phyloP scores from a whole-genome alignment of 2,329 filamentous ascomycete species.

The Diaporthe destruens region DNA sequence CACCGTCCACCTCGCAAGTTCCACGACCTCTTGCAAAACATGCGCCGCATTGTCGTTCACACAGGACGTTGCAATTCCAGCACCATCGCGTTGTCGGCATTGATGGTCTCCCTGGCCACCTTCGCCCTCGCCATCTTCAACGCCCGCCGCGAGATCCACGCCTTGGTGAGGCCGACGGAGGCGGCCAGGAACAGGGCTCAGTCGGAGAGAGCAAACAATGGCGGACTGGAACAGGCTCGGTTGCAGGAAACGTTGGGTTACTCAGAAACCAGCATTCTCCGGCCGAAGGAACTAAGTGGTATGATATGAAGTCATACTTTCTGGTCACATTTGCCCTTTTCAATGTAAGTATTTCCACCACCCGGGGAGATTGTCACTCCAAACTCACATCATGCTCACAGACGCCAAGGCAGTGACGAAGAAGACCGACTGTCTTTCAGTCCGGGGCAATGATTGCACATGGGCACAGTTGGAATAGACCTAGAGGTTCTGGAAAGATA shows the following conservation, averaged over 20 bases:
- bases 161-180: neutral
- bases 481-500: neutral
- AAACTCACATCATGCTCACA: neutral
- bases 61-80: neutral
- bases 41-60: neutral
- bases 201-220: neutral
- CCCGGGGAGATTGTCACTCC: neutral
- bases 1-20: slow-evolving; percentile 3
- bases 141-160: neutral
- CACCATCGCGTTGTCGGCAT: neutral
- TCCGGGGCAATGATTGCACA: neutral
- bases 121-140: neutral
- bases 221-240: neutral
- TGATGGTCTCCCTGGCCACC: neutral
- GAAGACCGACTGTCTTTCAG: neutral
- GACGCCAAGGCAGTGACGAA: slow-evolving; percentile 1
- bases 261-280: slow-evolving; percentile 1
- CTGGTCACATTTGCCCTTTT: neutral
- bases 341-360: slow-evolving; percentile 7
- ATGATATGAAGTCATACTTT: slow-evolving; percentile 1
- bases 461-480: neutral
- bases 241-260: neutral
- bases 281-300: neutral
- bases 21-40: neutral
- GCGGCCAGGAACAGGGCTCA: neutral